Conservation (phyloP, 2,329 filamentous ascomycete genomes). For the Talaromyces verruculosus region DNA sequence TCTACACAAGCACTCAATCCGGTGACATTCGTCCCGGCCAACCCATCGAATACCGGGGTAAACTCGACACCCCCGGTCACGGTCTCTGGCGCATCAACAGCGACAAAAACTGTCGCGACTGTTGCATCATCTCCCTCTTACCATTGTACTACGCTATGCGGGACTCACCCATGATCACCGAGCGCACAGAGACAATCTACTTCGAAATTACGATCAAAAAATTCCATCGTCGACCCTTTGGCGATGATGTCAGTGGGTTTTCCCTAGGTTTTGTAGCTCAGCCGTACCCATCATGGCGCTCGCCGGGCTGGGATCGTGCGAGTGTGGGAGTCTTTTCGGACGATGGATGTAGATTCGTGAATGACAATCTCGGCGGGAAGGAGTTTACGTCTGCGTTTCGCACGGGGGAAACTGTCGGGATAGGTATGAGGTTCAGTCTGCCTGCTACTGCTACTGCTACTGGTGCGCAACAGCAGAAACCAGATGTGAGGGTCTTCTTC, state of each 20-base stretch:
- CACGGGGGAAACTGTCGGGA: conserved; percentile 57
- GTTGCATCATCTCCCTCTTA: conserved; percentile 54
- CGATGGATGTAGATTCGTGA: conserved; percentile 63
- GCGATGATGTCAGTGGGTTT: conserved; percentile 52
- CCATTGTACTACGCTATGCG: conserved; percentile 57
- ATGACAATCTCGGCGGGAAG: conserved; percentile 60
- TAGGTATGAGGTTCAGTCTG: conserved; percentile 57
- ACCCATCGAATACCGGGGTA: conserved; percentile 29
- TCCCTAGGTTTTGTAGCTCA: conserved; percentile 61
- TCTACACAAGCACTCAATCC: conserved; percentile 45
- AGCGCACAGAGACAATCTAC: conserved; percentile 56
- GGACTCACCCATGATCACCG: conserved; percentile 52
- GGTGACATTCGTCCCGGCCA: conserved; percentile 48
- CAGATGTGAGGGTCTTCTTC: conserved; percentile 52
- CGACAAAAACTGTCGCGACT: conserved; percentile 47
- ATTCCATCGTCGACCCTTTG: conserved; percentile 39
- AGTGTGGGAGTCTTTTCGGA: conserved; percentile 63
- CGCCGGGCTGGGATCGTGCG: conserved; percentile 64
- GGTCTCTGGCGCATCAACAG: conserved; percentile 51
- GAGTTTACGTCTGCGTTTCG: conserved; percentile 58
- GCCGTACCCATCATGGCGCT: conserved; percentile 62
- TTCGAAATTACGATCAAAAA: conserved; percentile 57
- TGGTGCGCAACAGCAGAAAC: conserved; percentile 1
- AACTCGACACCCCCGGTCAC: conserved; percentile 33
- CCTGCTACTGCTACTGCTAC: conserved; percentile 28